These are phyloP conservation scores for Aspergillus ellipticus DNA, from an alignment of 495 filamentous ascomycete species.

Conservation along the genomic window DNA sequence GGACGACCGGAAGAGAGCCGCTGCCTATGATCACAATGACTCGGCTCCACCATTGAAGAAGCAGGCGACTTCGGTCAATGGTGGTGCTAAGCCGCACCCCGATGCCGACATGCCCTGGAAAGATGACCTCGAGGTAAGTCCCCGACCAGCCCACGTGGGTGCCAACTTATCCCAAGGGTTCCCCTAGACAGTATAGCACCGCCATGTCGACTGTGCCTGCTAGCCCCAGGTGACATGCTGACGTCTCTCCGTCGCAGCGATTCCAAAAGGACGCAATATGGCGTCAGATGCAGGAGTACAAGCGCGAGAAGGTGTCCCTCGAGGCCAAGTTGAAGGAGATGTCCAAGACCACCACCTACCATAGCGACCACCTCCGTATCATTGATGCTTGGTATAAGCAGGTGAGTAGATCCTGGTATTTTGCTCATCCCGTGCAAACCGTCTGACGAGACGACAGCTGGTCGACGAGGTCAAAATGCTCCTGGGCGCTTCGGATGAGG, in stretches of 20 bases:
- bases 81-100: conserved; percentile 64
- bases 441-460: conserved; percentile 50
- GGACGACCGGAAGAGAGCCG: conserved; percentile 95
- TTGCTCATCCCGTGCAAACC: conserved; percentile 7
- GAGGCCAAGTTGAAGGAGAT: conserved; percentile 73
- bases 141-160: conserved; percentile 22
- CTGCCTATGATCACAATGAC: conserved; percentile 68
- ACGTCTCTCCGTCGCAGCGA: conserved; percentile 52
- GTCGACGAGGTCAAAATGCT: conserved; percentile 81
- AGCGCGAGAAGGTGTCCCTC: conserved; percentile 75
- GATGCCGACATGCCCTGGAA: conserved; percentile 79
- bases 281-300: conserved; percentile 96
- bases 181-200: conserved; percentile 4
- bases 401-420: conserved; percentile 48
- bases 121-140: conserved; percentile 85
- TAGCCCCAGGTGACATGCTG: conserved; percentile 11
- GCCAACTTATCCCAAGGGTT: conserved; percentile 13
- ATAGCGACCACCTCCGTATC: conserved; percentile 87
- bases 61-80: conserved; percentile 72
- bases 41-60: conserved; percentile 80
- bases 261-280: conserved; percentile 98
- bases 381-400: conserved; percentile 91
- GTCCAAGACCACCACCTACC: conserved; percentile 67
- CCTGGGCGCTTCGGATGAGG: conserved; percentile 49
- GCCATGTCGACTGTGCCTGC: conserved; percentile 3